Base-by-base conservation (phyloP, 2,329 filamentous ascomycete species). In the Nigrospora osmanthi region DNA sequence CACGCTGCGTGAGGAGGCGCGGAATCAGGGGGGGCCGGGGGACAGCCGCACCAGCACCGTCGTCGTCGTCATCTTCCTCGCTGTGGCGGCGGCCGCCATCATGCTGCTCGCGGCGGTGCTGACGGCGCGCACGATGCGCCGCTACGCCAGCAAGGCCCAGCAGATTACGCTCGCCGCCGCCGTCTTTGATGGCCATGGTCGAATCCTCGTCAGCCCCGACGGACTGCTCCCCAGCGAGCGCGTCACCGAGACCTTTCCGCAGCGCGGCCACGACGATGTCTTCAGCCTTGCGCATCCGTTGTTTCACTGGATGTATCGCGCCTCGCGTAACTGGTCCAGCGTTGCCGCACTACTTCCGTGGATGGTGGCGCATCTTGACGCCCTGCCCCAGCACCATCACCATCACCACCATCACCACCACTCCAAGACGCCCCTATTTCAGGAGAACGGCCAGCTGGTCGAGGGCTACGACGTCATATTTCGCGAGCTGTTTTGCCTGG, bases 271-370 rank as follows among this genome's bases (percentile, higher is more conserved):
- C 44, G 80, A 83, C 48, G 87, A 94, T 48, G 78, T 83, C 12
- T 90, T 95, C 55, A 81, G 81, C 44, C 81, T 81, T 17, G 78
- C 80, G 0, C 88, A 95, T 58, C 80, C 86, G 0, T 79, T 90
- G 2, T 95, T 93, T 63, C 80, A 89, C 42, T 95, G 89, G 89
- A 83, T 93, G 56, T 94, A 87, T 58, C 79, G 86, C 46, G 86
- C 88, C 3, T 87, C 86, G 6, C 76, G 82, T 47, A 85, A 89
- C 61, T 95, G 89, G 89, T 60, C 67, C 10, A 75, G 79, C 37
- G 73, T 95, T 23, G 72, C 72, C 45, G 77, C 80, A 35, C 69
- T 93, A 6, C 71, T 94, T 17, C 77, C 78, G 6, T 77, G 76
- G 37, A 95, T 95, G 84, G 75, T 76, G 43, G 72, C 72, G 34